Base-by-base conservation (phyloP, 768 basidiomycete genomes). In the Crepidotus variabilis region DNA sequence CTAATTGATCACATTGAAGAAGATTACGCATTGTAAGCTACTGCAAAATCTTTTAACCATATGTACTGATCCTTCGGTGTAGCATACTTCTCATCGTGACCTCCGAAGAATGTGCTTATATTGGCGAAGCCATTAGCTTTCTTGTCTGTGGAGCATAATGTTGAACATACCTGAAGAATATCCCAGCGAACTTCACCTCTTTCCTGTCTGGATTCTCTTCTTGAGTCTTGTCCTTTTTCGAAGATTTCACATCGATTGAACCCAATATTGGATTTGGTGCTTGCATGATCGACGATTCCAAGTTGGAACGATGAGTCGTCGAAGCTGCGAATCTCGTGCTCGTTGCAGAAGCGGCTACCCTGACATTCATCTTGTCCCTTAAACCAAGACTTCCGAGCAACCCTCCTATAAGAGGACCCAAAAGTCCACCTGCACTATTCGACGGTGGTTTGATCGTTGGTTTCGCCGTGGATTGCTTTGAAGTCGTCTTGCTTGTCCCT, bases 141-240 rank as follows among this genome's bases (percentile, higher is more conserved):
- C 47, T 47, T 5, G 33, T 36, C 46, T 47, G 47, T 34, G n/a
- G 33, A 50, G 14, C 20, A 23, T 10, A 21, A 0, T 22, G 22
- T 23, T 23, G 47, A 14, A 50, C 67, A n/a, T 65, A 86, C 88
- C 88, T 90, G 72, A 93, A 93, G 71, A 94, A 93, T 20, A 92
- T 70, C 0, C 83, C 81, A 2, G 68, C 56, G 46, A 84, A 80
- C 16, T 74, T 77, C 1, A 79, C 71, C 1, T 48, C 47, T 33
- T 4, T 36, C 16, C 10, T 20, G n/a, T n/a, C 22, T 18, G 49
- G 43, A 51, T 7, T 20, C 16, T 51, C 28, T 16, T n/a, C 33
- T 51, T 20, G 33, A 32, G 3, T 20, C 33, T 48, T 55, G 14
- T 3, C 24, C 22, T 49, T 28, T 7, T 28, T 43, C 39, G 18